phyloP scores from a whole-genome alignment of 2,329 filamentous ascomycete genomes.

The Fusarium sp. region DNA sequence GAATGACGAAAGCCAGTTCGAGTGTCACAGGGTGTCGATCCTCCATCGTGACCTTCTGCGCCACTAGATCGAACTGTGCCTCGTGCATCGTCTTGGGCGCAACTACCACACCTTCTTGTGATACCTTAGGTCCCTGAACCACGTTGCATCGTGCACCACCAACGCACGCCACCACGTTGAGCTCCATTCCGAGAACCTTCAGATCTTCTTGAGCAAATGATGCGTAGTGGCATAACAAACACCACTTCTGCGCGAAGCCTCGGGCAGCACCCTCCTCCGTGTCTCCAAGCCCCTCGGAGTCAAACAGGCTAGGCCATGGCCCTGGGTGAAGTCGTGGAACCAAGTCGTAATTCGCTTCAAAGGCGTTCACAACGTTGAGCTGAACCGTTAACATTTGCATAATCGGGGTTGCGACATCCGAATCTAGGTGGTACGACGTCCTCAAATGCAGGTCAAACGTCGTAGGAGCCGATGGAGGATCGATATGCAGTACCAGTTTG shows the following conservation, averaged over 20 bases:
- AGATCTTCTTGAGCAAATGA: constrained; percentile 85
- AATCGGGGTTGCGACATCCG: constrained; percentile 85
- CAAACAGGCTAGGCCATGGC: constrained; percentile 91
- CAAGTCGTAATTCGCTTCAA: constrained; percentile 93
- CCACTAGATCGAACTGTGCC: constrained; percentile 79
- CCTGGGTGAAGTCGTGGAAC: constrained; percentile 82
- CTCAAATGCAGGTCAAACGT: constrained; percentile 79
- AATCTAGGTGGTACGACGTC: constrained; percentile 82
- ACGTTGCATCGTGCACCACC: constrained; percentile 73
- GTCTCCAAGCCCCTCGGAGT: constrained; percentile 65
- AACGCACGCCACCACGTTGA: constrained; percentile 72
- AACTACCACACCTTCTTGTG: constrained; percentile 65
- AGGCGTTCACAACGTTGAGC: constrained; percentile 83
- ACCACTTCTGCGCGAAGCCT: constrained; percentile 87
- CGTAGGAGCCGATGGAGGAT: constrained; percentile 65
- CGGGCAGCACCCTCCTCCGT: constrained; percentile 53
- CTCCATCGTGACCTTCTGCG: constrained; percentile 84
- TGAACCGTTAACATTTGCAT: constrained; percentile 79
- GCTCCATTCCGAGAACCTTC: constrained; percentile 72
- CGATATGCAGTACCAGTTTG: constrained; percentile 64
- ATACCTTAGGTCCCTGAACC: constrained; percentile 57
- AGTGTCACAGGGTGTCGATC: constrained; percentile 83
- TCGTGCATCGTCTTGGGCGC: constrained; percentile 78
- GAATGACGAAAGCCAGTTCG: constrained; percentile 81
- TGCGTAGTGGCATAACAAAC: constrained; percentile 78